Evolutionary conservation across 1,284 basidiomycete species (phyloP).

Genomic region (Lentinus polychrous): DNA sequence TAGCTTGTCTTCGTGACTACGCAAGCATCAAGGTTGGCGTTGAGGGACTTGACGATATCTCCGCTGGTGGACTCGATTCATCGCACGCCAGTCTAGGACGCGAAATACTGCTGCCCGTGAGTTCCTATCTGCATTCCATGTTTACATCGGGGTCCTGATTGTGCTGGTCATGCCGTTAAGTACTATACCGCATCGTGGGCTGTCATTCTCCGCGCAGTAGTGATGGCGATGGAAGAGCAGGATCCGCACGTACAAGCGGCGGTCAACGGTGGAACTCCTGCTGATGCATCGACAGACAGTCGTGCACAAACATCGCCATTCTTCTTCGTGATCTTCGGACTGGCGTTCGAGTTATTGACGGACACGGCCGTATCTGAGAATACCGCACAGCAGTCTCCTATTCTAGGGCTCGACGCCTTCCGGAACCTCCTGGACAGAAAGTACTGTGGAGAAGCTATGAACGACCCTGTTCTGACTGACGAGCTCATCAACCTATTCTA

Average conservation of each 20-base stretch:
- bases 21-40: constrained; percentile 87
- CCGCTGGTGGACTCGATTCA: constrained; percentile 69
- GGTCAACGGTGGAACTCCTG: constrained; percentile 68
- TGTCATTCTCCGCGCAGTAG: constrained; percentile 82
- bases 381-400: constrained; percentile 36
- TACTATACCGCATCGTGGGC: constrained; percentile 86
- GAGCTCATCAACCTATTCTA: constrained; percentile 88
- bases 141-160: constrained; percentile 7
- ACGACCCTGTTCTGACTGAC: constrained; percentile 80
- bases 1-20: constrained; percentile 85
- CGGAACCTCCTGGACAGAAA: constrained; percentile 73
- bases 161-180: constrained; percentile 31
- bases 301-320: constrained; percentile 70
- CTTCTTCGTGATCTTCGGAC: constrained; percentile 88
- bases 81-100: constrained; percentile 84
- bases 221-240: constrained; percentile 68
- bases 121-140: constrained; percentile 20
- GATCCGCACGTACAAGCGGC: constrained; percentile 71
- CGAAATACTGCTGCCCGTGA: constrained; percentile 84
- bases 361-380: constrained; percentile 42
- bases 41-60: constrained; percentile 65
- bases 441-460: constrained; percentile 76
- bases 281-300: constrained; percentile 24
- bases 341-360: constrained; percentile 87
- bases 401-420: constrained; percentile 73